phyloP scores from a whole-genome alignment of 2,329 filamentous ascomycete species.

The Stagonosporopsis chrysanthemi region DNA sequence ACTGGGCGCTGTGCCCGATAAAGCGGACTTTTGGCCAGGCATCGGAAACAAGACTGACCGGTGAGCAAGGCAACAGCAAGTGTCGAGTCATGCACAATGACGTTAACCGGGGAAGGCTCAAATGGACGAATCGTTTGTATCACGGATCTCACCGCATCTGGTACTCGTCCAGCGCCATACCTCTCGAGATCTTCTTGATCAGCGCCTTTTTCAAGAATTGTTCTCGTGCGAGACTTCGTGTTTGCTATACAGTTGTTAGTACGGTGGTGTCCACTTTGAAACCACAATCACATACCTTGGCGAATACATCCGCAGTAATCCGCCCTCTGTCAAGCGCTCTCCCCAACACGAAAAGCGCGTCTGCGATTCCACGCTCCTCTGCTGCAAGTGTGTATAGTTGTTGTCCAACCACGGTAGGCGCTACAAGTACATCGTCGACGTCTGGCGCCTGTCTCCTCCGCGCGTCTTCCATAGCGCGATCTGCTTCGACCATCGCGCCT shows the following conservation, averaged over 20 bases:
- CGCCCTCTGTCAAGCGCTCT: slow-evolving; percentile 76
- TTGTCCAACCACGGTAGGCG: slow-evolving; percentile 89
- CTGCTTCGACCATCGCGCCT: slow-evolving; percentile 78
- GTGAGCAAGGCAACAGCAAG: background rate
- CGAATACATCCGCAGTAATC: slow-evolving; percentile 75
- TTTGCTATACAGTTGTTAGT: slow-evolving; percentile 55
- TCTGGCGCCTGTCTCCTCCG: slow-evolving; percentile 72
- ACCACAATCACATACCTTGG: slow-evolving; percentile 62
- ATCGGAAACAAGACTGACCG: background rate
- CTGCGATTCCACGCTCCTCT: slow-evolving; percentile 85
- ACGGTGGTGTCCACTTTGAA: background rate
- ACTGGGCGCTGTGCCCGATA: background rate
- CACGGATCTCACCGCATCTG: slow-evolving; percentile 34
- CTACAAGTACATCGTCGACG: slow-evolving; percentile 91
- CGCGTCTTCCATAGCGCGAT: slow-evolving; percentile 77
- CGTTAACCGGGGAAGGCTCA: background rate
- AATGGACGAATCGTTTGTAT: slow-evolving; percentile 4
- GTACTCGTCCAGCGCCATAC: slow-evolving; percentile 70
- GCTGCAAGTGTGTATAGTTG: slow-evolving; percentile 90
- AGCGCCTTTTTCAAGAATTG: slow-evolving; percentile 86
- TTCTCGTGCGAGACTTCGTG: slow-evolving; percentile 75
- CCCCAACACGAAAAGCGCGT: slow-evolving; percentile 84
- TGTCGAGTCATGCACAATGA: background rate
- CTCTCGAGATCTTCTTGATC: slow-evolving; percentile 76
- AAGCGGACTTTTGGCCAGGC: background rate